Evolutionary conservation across 1,284 basidiomycete genomes (phyloP).

Genomic region (Macrocystidia cucumis): DNA sequence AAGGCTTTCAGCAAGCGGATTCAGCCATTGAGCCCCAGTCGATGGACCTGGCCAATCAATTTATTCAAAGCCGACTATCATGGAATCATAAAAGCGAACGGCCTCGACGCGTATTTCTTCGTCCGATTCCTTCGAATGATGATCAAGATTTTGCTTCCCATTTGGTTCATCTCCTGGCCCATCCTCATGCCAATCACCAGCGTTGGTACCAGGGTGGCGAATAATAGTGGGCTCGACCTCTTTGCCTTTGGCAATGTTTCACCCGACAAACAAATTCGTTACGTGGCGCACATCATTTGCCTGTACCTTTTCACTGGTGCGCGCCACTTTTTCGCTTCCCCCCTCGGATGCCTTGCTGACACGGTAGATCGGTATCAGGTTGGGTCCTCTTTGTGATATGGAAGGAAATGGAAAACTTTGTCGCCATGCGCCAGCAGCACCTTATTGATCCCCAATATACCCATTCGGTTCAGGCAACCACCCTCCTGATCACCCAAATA

Average conservation of each 20-base stretch:
- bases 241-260: slow-evolving; percentile 83
- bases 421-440: slow-evolving; percentile 79
- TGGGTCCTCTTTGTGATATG: slow-evolving; percentile 85
- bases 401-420: slow-evolving; percentile 75
- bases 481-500: slow-evolving; percentile 85
- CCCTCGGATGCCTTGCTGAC: neutral
- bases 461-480: slow-evolving; percentile 74
- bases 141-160: slow-evolving; percentile 74
- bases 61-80: slow-evolving; percentile 52
- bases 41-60: slow-evolving; percentile 53
- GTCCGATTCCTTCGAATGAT: slow-evolving; percentile 84
- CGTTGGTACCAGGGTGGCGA: slow-evolving; percentile 40
- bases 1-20: slow-evolving; percentile 42
- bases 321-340: slow-evolving; percentile 25
- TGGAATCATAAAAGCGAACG: slow-evolving; percentile 67
- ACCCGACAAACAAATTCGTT: slow-evolving; percentile 42
- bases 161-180: slow-evolving; percentile 72
- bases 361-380: slow-evolving; percentile 28
- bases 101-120: slow-evolving; percentile 92
- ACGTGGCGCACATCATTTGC: slow-evolving; percentile 70
- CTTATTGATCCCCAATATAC: slow-evolving; percentile 73
- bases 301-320: slow-evolving; percentile 70
- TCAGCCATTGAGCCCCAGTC: slow-evolving; percentile 31
- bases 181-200: slow-evolving; percentile 65
- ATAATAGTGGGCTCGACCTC: slow-evolving; percentile 56